Evolutionary conservation across 2,329 filamentous ascomycete species (phyloP).

Genomic region (Coniochaeta ligniaria): DNA sequence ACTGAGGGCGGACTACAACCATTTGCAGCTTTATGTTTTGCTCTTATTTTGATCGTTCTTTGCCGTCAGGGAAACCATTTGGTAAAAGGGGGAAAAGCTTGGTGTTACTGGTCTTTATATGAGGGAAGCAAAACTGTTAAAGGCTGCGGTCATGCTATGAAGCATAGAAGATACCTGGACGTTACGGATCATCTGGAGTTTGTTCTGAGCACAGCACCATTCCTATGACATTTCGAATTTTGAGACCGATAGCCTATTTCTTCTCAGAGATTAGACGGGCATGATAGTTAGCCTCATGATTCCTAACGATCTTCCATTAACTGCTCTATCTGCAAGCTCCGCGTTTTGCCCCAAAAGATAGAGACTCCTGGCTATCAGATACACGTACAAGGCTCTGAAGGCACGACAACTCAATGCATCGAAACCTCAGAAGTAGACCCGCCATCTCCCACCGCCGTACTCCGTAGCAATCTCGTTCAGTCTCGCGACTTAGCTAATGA

Average conservation of each 20-base stretch:
- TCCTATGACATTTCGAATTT: neutral
- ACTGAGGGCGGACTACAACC: neutral
- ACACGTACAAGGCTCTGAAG: neutral
- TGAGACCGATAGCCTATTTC: neutral
- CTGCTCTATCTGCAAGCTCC: neutral
- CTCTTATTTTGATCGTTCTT: neutral
- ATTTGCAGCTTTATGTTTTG: neutral
- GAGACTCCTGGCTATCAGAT: neutral
- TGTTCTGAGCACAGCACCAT: neutral
- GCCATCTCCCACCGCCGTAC: neutral
- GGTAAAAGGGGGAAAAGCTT: neutral
- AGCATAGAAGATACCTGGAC: neutral
- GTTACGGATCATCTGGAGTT: neutral
- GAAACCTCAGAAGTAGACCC: neutral
- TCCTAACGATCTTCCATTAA: neutral
- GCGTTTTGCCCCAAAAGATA: neutral
- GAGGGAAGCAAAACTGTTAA: neutral
- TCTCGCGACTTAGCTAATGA: slow-evolving; percentile 67
- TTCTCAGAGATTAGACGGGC: neutral
- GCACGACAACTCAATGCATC: neutral
- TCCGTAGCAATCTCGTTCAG: neutral
- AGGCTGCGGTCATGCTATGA: neutral
- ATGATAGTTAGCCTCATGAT: neutral
- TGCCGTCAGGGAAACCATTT: neutral
- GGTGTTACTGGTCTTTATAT: neutral